Base-by-base conservation (phyloP, 331 rosid genomes). In the Acacia pycnantha region DNA sequence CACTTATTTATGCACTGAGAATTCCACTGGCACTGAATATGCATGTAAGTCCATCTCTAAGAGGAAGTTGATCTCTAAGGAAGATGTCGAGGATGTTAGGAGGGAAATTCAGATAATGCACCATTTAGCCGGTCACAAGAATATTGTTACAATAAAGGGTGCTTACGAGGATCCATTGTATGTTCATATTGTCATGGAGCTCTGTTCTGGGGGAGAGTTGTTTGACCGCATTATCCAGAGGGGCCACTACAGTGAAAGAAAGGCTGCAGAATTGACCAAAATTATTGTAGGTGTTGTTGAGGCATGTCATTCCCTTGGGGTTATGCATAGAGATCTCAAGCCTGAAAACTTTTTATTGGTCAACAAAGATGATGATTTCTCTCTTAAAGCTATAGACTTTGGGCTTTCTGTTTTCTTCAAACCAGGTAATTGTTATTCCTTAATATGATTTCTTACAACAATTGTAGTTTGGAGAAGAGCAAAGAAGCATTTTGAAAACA, bases 91-190 rank as follows among this genome's bases (percentile, higher is more conserved):
- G 71, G 99, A 96, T 62, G 99, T 96, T 44, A 84, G 99, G 67
- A 88, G 99, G 86, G 99, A 96, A 85, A 96, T 96, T 88, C 99
- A 96, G 92, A 96, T 96, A 82, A 94, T 96, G 99, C 99, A 96
- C 85, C 99, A 96, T 86, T 92, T 96, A 87, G 92, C 99, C 5
- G 99, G 99, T 82, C 99, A 96, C 87, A 96, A 87, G 83, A 92
- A 94, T 85, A 96, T 96, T 66, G 99, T 96, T 79, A 89, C 97
- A 76, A 96, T 96, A 76, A 96, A 92, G 78, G 98, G 99, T 78
- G 99, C 99, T 72, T 96, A 94, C 77, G 99, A 96, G 88, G 99
- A 96, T 87, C 81, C 95, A 0, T 82, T 96, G 72, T 96, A 92
- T 83, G 99, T 96, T 65, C 99, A 96, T 84, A 96, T 96, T 83